These are phyloP conservation scores for Puccinellia tenuiflora DNA, from an alignment of 176 grass and related monocot genomes.

Conservation along the genomic window DNA sequence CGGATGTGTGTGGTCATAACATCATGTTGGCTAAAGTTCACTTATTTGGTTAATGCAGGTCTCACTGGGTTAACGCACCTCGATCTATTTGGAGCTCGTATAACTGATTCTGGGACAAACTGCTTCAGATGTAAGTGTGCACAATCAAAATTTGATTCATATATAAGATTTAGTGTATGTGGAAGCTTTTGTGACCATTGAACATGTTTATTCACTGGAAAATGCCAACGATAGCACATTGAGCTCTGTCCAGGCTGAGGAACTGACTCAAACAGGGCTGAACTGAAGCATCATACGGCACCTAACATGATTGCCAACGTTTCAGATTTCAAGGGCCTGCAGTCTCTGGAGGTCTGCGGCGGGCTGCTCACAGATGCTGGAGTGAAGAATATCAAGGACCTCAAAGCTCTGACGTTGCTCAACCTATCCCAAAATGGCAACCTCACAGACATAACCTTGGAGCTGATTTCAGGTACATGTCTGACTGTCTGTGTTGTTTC, in stretches of 20 bases:
- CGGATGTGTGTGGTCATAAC: background rate
- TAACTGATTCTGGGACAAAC: conserved; percentile 78
- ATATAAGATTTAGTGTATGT: background rate
- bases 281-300: background rate
- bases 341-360: conserved; percentile 81
- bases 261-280: background rate
- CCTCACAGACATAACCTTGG: conserved; percentile 79
- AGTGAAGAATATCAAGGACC: conserved; percentile 97
- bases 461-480: conserved; percentile 65
- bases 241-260: background rate
- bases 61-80: conserved; percentile 90
- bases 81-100: conserved; percentile 87
- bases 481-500: too few species aligned
- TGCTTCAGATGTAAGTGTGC: conserved; percentile 68
- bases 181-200: background rate
- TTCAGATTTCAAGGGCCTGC: conserved; percentile 88
- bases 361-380: conserved; percentile 75
- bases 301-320: background rate
- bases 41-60: conserved; percentile 41
- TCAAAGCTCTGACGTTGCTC: conserved; percentile 60
- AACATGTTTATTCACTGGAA: background rate
- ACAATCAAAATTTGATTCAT: background rate
- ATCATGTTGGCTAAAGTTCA: background rate
- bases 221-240: background rate
- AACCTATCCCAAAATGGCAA: conserved; percentile 86